phyloP scores from a whole-genome alignment of 208 protist species.

The Wallacemonas sp. region DNA sequence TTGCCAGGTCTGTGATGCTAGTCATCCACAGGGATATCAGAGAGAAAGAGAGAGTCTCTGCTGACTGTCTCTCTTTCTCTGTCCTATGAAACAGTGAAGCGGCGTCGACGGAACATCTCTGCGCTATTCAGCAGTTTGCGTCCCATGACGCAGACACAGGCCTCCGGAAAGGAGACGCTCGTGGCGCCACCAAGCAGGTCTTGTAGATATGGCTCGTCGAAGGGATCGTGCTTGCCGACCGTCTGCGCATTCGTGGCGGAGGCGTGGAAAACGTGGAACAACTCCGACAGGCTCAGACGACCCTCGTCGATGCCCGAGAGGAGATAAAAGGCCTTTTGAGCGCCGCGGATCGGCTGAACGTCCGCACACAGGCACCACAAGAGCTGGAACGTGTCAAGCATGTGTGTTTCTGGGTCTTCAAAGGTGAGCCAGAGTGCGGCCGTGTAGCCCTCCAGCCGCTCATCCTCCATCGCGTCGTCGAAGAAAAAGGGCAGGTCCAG shows the following conservation, averaged over 20 bases:
- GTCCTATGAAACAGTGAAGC: constrained; percentile 31
- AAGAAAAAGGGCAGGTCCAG: constrained; percentile 68
- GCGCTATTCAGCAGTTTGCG: constrained; percentile 81
- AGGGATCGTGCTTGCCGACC: constrained; percentile 61
- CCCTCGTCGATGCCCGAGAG: constrained; percentile 35
- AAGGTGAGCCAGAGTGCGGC: constrained; percentile 79
- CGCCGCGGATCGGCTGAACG: constrained; percentile 76
- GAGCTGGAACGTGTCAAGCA: constrained; percentile 49
- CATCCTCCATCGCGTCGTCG: constrained; percentile 39
- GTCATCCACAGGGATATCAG: too few relatives aligned
- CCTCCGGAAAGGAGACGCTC: constrained; percentile 55
- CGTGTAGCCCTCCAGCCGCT: constrained; percentile 59
- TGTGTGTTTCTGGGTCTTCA: constrained; percentile 24
- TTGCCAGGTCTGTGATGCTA: too few relatives aligned
- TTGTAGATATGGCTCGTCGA: constrained; percentile 51
- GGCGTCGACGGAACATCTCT: constrained; percentile 63
- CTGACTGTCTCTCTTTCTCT: neutral
- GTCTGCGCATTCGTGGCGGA: constrained; percentile 52
- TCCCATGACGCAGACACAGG: constrained; percentile 65
- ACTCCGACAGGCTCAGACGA: constrained; percentile 25
- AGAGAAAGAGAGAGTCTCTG: neutral
- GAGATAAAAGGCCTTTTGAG: constrained; percentile 82
- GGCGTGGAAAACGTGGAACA: constrained; percentile 62
- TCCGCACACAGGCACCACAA: constrained; percentile 80
- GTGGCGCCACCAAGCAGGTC: constrained; percentile 43